Conservation (phyloP, 164 flowering plant species). For the Saururus chinensis region DNA sequence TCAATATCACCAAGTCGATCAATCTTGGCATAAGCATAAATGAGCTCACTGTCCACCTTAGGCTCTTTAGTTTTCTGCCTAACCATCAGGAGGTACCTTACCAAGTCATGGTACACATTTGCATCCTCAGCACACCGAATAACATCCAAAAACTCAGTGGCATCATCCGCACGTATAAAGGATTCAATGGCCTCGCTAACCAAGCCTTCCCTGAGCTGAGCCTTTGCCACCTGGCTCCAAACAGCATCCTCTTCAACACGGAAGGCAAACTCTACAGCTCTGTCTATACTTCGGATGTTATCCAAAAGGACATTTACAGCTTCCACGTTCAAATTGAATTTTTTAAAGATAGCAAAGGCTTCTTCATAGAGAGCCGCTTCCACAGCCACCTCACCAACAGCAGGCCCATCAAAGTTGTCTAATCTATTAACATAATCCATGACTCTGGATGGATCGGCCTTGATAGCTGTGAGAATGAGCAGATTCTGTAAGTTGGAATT, state of each 20-base stretch:
- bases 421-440: slow-evolving; percentile 95
- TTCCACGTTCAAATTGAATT: slow-evolving; percentile 94
- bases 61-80: slow-evolving; percentile 94
- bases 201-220: slow-evolving; percentile 87
- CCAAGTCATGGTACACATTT: slow-evolving; percentile 88
- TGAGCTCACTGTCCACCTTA: slow-evolving; percentile 97
- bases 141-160: slow-evolving; percentile 86
- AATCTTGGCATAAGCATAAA: slow-evolving; percentile 98
- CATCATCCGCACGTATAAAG: slow-evolving; percentile 97
- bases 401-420: slow-evolving; percentile 99
- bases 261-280: slow-evolving; percentile 99
- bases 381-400: slow-evolving; percentile 98
- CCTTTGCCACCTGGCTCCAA: slow-evolving; percentile 99
- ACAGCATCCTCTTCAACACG: slow-evolving; percentile 99
- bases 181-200: slow-evolving; percentile 99
- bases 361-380: slow-evolving; percentile 97
- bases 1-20: slow-evolving; percentile 94
- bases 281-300: slow-evolving; percentile 74
- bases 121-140: slow-evolving; percentile 82
- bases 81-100: slow-evolving; percentile 91
- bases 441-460: slow-evolving; percentile 97
- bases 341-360: slow-evolving; percentile 94
- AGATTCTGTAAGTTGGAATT: slow-evolving; percentile 93
- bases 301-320: slow-evolving; percentile 95
- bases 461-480: slow-evolving; percentile 85